Evolutionary conservation across 164 flowering plant genomes (phyloP), one percentile per base, ranked within the genome.

Genomic region (Sedum album): DNA sequence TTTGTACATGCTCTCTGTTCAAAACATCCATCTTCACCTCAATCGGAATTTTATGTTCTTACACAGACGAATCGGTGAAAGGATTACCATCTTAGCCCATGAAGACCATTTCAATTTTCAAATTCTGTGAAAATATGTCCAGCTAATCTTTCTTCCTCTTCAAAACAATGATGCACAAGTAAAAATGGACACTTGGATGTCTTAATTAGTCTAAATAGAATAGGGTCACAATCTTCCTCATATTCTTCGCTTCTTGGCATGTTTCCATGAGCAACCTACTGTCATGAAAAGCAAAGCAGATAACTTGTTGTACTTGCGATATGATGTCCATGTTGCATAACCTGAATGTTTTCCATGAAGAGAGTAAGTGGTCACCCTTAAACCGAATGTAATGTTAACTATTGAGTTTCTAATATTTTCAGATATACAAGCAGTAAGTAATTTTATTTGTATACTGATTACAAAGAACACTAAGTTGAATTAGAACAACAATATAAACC

Each of bases 261-360:
- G 98, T 94, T 83, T 94, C 96, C 97, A 94, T 91, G 48, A 94
- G 93, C 78, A 94, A 72, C 72, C 68, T 82, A 74, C 97, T 91
- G 68, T 94, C 98, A 71, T 94, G 98, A 69, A 94, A 94, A 21
- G 98, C 98, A 78, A 94, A 94, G 78, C 98, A 94, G 68, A 94
- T 94, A 53, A 94, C 98, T 83, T 94, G 97, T 71, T 91, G 97
- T 60, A 94, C 98, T 51, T 89, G 88, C 17, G 97, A 91, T 57
- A 94, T 82, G 71, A 94, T 94, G 85, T 89, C 97, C 97, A 80
- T 87, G 78, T 94, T 94, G 70, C 98, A 94, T 60, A 94, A 67
- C 93, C 98, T 91, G 92, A 82, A 72, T 49, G n/a, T 39, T 17
- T 55, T 23, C 26, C 51, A 44, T 5, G 53, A 53, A 30, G 63